Percentiles rank a stretch among this genome's conserved stretches.
phyloP scores from a whole-genome alignment of 345 rosid genomes.

The Boechera divaricarpa region DNA sequence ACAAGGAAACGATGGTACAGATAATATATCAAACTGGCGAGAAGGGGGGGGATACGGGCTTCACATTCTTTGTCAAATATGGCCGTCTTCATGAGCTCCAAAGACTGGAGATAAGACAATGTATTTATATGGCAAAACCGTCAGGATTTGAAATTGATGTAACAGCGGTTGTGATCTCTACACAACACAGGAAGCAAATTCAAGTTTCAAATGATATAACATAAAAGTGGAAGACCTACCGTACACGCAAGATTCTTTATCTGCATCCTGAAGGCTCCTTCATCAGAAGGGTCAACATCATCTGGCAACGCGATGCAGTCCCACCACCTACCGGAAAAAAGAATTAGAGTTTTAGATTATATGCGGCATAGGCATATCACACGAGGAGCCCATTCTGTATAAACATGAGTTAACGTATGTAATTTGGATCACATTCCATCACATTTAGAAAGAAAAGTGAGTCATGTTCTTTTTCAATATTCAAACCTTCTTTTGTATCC shows the following conservation, averaged over 20 bases:
- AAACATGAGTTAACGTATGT: not conserved
- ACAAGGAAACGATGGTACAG: constrained; percentile 14
- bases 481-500: constrained; percentile 84
- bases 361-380: not conserved
- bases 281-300: constrained; percentile 75
- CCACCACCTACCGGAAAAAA: constrained; percentile 78
- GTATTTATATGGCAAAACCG: constrained; percentile 6
- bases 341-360: not conserved
- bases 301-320: constrained; percentile 83
- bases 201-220: not conserved
- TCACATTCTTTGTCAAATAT: constrained; percentile 84
- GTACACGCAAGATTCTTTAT: constrained; percentile 73
- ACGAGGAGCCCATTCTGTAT: not conserved
- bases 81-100: constrained; percentile 80
- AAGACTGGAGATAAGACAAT: constrained; percentile 56
- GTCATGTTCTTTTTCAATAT: not conserved
- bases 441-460: constrained; percentile 17
- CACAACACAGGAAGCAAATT: constrained; percentile 2
- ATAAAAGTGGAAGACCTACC: constrained; percentile 50
- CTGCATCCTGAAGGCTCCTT: constrained; percentile 73
- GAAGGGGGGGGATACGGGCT: constrained; percentile 73
- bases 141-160: not conserved
- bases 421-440: constrained; percentile 29
- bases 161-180: constrained; percentile 10
- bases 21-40: constrained; percentile 19